A percentile compares a stretch with the other conserved stretches of the same genome.
Evolutionary conservation across 441 rosid genomes (phyloP).

Genomic region (Biscutella laevigata): DNA sequence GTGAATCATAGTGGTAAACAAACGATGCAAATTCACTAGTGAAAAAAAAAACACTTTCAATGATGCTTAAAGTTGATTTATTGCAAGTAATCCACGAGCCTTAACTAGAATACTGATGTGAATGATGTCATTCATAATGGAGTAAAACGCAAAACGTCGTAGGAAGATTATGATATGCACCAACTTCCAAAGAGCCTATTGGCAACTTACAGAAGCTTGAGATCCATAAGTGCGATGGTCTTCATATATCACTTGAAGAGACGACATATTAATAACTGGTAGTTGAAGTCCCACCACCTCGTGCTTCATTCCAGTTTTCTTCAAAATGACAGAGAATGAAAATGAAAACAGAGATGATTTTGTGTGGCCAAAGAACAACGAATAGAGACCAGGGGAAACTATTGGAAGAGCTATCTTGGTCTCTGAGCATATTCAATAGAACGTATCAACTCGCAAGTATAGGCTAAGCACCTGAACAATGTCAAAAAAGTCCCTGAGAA

Average conservation of each 20-base stretch:
- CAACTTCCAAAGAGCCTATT: conserved; percentile 1
- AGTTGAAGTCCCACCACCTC: conserved; percentile 69
- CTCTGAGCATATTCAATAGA: conserved; percentile 9
- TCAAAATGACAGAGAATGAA: conserved; percentile 24
- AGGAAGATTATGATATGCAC: conserved; percentile 8
- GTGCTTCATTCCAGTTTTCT: conserved; percentile 84
- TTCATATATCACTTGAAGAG: conserved; percentile 78
- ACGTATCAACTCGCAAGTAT: conserved; percentile 3
- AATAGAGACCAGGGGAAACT: conserved; percentile 6
- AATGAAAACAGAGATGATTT: neutral
- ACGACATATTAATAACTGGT: conserved; percentile 67
- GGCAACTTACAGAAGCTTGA: conserved; percentile 68
- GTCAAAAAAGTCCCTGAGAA: conserved; percentile 75
- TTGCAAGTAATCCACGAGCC: neutral
- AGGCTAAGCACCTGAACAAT: conserved; percentile 49
- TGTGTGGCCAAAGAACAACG: neutral
- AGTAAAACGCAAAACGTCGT: neutral
- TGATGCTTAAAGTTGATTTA: conserved; percentile 3
- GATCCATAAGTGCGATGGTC: conserved; percentile 96
- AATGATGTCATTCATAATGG: conserved; percentile 4
- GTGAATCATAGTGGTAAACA: conserved; percentile 5
- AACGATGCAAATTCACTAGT: neutral
- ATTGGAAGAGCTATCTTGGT: conserved; percentile 2
- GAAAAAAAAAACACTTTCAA: neutral
- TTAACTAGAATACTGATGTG: conserved; percentile 7